phyloP scores from a whole-genome alignment of 2,329 filamentous ascomycete genomes.

The Waltergamsia citrina region DNA sequence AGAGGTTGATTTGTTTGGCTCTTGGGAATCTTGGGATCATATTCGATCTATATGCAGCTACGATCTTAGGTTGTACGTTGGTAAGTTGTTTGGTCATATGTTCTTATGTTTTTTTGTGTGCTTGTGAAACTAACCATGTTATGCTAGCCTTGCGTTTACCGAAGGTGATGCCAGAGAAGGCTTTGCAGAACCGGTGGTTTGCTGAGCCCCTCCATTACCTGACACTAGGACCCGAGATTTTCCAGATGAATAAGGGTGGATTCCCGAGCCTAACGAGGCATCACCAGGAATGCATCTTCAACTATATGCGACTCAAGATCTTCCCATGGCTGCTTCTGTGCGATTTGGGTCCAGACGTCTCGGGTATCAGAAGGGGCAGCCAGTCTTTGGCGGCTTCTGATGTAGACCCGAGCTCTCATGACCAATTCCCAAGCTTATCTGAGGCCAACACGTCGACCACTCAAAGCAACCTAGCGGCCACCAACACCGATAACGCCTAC shows the following conservation, averaged over 20 bases:
- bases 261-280: conserved; percentile 51
- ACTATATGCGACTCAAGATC: conserved; percentile 55
- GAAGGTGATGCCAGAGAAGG: conserved; percentile 45
- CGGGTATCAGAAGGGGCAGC: conserved; percentile 15
- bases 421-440: conserved; percentile 59
- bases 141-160: conserved; percentile 46
- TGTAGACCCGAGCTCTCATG: conserved; percentile 22
- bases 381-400: conserved; percentile 14
- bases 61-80: conserved; percentile 67
- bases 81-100: conserved; percentile 44
- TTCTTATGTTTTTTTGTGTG: too few relatives aligned
- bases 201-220: conserved; percentile 58
- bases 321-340: conserved; percentile 54
- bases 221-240: conserved; percentile 41
- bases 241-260: conserved; percentile 51
- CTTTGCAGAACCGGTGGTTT: conserved; percentile 59
- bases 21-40: conserved; percentile 92
- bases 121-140: not conserved
- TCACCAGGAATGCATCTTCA: conserved; percentile 52
- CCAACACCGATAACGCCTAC: conserved; percentile 31
- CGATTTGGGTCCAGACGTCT: conserved; percentile 44
- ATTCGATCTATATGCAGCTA: conserved; percentile 84
- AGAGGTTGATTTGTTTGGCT: conserved; percentile 61
- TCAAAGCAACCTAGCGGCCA: not conserved
- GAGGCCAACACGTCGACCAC: conserved; percentile 45